These are phyloP conservation scores for Solanum lignicaule DNA, from an alignment of 257 asterid species.

Conservation along the genomic window DNA sequence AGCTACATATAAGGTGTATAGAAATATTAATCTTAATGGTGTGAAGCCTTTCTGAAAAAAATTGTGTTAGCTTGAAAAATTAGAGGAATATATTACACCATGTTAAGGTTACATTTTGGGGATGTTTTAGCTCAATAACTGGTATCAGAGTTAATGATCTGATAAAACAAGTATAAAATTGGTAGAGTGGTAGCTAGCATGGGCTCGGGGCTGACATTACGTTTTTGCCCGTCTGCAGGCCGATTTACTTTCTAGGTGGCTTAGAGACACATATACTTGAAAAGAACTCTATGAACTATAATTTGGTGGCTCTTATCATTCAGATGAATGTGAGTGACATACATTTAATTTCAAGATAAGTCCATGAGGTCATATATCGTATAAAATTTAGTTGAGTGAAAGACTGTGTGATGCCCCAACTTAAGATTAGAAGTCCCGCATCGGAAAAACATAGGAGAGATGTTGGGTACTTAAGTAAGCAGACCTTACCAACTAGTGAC, in stretches of 20 bases:
- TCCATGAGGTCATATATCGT: not conserved
- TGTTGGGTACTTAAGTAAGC: too few species aligned
- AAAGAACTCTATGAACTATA: not conserved
- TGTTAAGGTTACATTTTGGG: not conserved
- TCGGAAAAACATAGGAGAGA: too few species aligned
- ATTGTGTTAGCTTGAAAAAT: not conserved
- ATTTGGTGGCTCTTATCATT: not conserved
- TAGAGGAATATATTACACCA: not conserved
- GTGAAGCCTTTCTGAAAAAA: not conserved
- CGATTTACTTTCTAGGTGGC: not conserved
- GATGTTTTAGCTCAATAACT: not conserved
- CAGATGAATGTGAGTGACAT: not conserved
- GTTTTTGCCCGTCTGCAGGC: not conserved
- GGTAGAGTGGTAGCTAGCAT: not conserved
- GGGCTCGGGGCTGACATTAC: not conserved
- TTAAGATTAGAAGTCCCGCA: too few species aligned
- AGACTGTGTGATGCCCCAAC: not conserved
- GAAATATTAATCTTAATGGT: not conserved
- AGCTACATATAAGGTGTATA: not conserved
- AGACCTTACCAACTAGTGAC: too few species aligned
- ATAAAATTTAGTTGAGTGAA: not conserved
- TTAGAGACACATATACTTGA: not conserved
- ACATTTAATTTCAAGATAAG: not conserved
- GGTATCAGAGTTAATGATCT: not conserved
- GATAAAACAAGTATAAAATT: not conserved